Base-by-base conservation (phyloP, 1,284 basidiomycete genomes). In the Moniliella sp. region DNA sequence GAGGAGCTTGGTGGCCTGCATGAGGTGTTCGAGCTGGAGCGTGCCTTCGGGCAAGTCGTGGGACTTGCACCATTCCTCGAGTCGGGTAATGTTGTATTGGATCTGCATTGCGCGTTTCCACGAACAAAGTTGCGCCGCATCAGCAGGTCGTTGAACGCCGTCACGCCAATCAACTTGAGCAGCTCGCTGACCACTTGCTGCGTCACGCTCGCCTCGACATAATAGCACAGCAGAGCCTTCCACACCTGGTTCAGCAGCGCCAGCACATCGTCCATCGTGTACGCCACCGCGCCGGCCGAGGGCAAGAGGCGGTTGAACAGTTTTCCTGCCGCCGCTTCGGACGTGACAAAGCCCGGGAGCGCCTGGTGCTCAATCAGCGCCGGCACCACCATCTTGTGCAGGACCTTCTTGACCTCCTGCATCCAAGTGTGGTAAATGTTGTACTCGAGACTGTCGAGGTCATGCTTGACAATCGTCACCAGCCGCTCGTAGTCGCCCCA, bases 341-440 rank as follows among this genome's bases (percentile, higher is more conserved):
- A 83, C 12, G 84, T 91, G 30, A 88, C 88, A 64, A 99, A 97
- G 1, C 91, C 91, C 3, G 91, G 91, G 32, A 99, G 65, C 13
- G 86, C 88, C 62, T 97, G 91, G 43, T 80, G 88, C 65, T 97
- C 91, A 50, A 97, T 84, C 43, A 97, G 65, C 3, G 91, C 91
- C 12, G 91, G 91, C 36, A 99, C 84, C 31, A 97, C 81, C 86
- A 97, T 97, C 69, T 94, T 94, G 42, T 76, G 72, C 27, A 99
- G 66, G 42, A 76, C 77, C 66, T 88, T 91, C 74, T 97, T 97
- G 27, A 84, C 82, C 65, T 97, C 91, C 40, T 82, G 68, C 82
- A 99, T 97, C 80, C 83, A 93, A 0, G 88, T 94, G 63, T 97
- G 88, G 62, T 94, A 97, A 63, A 99, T 91, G 68, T 97, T 99